These are phyloP conservation scores for Phytophthora hybrid DNA, from an alignment of 352 stramenopile genomes.

Conservation along the genomic window DNA sequence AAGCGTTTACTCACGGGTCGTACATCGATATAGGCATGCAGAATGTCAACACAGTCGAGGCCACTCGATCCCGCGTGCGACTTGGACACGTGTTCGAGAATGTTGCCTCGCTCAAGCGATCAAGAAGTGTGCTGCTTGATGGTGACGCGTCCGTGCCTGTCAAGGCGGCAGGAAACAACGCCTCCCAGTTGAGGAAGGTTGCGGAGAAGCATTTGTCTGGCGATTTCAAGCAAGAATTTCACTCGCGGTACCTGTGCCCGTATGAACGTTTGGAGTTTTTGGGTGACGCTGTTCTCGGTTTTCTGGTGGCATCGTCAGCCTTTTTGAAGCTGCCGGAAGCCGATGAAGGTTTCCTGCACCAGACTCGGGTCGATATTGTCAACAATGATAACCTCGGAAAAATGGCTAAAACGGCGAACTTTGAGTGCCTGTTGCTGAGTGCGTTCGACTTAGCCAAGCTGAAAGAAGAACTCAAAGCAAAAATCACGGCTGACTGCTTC, in stretches of 20 bases:
- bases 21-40: conserved; percentile 89
- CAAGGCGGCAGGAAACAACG: conserved; percentile 29
- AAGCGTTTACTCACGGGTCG: conserved; percentile 88
- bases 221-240: conserved; percentile 82
- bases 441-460: conserved; percentile 73
- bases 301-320: conserved; percentile 80
- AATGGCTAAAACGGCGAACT: conserved; percentile 78
- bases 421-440: conserved; percentile 76
- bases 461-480: conserved; percentile 60
- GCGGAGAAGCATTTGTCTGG: conserved; percentile 66
- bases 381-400: conserved; percentile 84
- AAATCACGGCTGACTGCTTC: conserved; percentile 87
- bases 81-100: conserved; percentile 83
- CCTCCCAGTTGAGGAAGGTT: conserved; percentile 51
- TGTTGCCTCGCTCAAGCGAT: conserved; percentile 62
- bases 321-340: conserved; percentile 83
- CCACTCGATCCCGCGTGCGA: conserved; percentile 75
- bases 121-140: conserved; percentile 58
- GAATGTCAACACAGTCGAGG: conserved; percentile 84
- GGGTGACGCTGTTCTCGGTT: conserved; percentile 84
- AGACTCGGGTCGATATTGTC: conserved; percentile 76
- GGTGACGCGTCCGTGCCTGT: conserved; percentile 24
- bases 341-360: conserved; percentile 72
- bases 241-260: conserved; percentile 78
- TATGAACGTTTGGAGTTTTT: conserved; percentile 90